These are phyloP conservation scores for Podaxis sp. DNA, from an alignment of 768 basidiomycete genomes.

Conservation along the genomic window DNA sequence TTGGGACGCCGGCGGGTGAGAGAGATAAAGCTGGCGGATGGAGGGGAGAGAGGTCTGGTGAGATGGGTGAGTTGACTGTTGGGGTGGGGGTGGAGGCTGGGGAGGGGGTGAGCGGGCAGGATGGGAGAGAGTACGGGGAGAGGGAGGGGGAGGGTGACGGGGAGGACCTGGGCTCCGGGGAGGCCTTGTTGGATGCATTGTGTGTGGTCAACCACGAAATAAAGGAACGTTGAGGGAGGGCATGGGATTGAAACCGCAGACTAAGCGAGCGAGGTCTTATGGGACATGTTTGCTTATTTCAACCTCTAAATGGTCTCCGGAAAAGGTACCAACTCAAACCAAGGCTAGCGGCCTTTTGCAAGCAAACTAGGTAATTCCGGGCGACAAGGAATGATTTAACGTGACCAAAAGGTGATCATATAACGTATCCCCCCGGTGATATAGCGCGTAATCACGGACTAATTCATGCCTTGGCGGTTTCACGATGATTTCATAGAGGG, in stretches of 20 bases:
- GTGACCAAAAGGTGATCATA: constrained; percentile 32
- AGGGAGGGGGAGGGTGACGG: constrained; percentile 12
- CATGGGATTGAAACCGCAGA: constrained; percentile 31
- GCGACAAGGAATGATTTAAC: constrained; percentile 30
- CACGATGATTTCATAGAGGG: constrained; percentile 19
- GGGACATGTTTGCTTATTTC: constrained; percentile 23
- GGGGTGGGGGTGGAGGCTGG: constrained; percentile 19
- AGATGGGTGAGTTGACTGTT: constrained; percentile 16
- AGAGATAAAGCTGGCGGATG: constrained; percentile 67
- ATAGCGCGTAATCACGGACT: constrained; percentile 27
- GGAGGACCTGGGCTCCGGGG: constrained; percentile 22
- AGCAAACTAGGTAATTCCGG: constrained; percentile 37
- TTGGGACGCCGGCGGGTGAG: constrained; percentile 49
- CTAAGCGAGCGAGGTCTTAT: constrained; percentile 31
- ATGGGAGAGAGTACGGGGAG: constrained; percentile 22
- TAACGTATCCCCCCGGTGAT: constrained; percentile 31
- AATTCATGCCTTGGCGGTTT: constrained; percentile 23
- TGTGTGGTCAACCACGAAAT: constrained; percentile 21
- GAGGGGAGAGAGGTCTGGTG: constrained; percentile 53
- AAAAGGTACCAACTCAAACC: constrained; percentile 38
- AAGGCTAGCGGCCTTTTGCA: constrained; percentile 29
- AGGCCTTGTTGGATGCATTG: constrained; percentile 24
- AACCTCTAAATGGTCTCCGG: constrained; percentile 28
- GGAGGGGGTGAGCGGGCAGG: constrained; percentile 10
- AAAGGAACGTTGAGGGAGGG: constrained; percentile 22